These are phyloP conservation scores for Apostasia ramifera DNA, from an alignment of 106 monocot species.

Conservation along the genomic window DNA sequence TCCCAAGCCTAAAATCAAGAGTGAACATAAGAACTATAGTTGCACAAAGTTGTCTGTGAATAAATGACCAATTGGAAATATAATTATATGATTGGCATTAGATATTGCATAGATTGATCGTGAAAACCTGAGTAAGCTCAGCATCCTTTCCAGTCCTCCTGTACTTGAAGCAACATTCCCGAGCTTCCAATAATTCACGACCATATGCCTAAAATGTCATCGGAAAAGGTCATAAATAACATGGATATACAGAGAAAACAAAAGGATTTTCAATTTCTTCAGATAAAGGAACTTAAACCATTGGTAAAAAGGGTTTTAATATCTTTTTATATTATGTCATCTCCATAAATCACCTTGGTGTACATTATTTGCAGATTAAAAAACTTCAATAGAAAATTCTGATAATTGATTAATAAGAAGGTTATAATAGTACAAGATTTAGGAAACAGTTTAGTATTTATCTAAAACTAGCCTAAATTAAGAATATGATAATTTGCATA, in stretches of 20 bases:
- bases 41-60: background rate
- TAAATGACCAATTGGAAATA: background rate
- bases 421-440: too few relatives aligned
- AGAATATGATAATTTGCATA: too few relatives aligned
- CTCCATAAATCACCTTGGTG: too few relatives aligned
- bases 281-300: background rate
- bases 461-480: too few relatives aligned
- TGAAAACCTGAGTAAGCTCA: conserved; percentile 83
- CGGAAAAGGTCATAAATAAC: conserved; percentile 6
- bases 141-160: conserved; percentile 83
- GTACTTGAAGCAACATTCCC: conserved; percentile 89
- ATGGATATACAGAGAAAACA: background rate
- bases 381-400: too few relatives aligned
- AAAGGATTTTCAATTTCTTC: background rate
- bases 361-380: too few relatives aligned
- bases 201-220: conserved; percentile 71
- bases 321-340: too few relatives aligned
- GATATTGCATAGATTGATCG: background rate
- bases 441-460: too few relatives aligned
- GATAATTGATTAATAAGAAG: too few relatives aligned
- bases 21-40: background rate
- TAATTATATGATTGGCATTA: conserved; percentile 2
- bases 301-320: background rate
- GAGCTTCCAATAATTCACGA: conserved; percentile 83
- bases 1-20: conserved; percentile 81